phyloP scores from a whole-genome alignment of 2,329 filamentous ascomycete genomes.

The Phaeoacremonium minimum region DNA sequence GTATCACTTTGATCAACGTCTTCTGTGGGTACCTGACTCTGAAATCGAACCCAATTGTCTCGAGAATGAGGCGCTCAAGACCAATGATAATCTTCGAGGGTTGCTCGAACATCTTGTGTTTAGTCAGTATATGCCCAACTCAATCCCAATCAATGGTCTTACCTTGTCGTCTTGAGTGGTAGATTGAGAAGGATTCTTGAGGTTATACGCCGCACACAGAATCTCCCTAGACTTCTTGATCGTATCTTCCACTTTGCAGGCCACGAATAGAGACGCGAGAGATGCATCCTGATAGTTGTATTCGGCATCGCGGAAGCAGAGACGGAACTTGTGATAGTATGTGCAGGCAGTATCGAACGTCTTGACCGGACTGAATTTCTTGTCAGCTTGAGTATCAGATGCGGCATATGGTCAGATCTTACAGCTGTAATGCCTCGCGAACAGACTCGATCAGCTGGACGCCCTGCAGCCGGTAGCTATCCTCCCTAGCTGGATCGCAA shows the following conservation, averaged over 20 bases:
- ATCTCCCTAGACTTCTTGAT: conserved; percentile 96
- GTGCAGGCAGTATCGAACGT: conserved; percentile 89
- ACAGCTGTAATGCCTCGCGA: conserved; percentile 74
- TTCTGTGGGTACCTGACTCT: conserved; percentile 84
- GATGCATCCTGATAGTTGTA: conserved; percentile 86
- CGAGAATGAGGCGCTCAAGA: conserved; percentile 87
- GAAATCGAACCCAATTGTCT: conserved; percentile 92
- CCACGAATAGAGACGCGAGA: conserved; percentile 81
- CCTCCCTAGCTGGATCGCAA: conserved; percentile 74
- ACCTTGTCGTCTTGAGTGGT: conserved; percentile 80
- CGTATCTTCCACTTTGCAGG: conserved; percentile 97
- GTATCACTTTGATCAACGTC: conserved; percentile 73
- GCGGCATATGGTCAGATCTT: conserved; percentile 28
- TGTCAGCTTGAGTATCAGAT: conserved; percentile 9
- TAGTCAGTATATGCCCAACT: not conserved
- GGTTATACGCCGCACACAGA: conserved; percentile 82
- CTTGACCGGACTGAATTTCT: conserved; percentile 64
- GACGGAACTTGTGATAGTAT: conserved; percentile 91
- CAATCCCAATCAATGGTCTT: conserved; percentile 23
- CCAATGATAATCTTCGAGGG: conserved; percentile 80
- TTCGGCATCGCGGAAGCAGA: conserved; percentile 78
- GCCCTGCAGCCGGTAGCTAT: conserved; percentile 76
- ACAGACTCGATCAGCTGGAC: conserved; percentile 87
- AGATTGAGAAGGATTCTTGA: conserved; percentile 66
- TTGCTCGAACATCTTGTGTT: conserved; percentile 69